A percentile compares a stretch with the other conserved stretches of the same genome.
These are phyloP conservation scores for Fusarium equiseti DNA, from an alignment of 2,329 filamentous ascomycete genomes.

Conservation along the genomic window DNA sequence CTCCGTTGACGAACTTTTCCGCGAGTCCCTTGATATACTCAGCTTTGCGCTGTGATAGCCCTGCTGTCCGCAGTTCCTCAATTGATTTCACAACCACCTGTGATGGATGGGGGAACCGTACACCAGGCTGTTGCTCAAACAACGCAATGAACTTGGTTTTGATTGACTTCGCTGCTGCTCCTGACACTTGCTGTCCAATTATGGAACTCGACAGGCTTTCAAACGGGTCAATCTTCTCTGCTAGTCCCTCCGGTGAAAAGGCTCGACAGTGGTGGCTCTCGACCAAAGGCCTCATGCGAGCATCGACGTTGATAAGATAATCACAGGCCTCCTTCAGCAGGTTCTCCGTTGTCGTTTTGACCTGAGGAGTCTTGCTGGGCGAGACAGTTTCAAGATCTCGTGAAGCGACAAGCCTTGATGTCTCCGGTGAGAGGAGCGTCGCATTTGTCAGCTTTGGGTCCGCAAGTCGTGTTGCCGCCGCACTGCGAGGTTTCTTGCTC, in stretches of 20 bases:
- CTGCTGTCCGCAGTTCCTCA: constrained; percentile 80
- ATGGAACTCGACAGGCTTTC: constrained; percentile 85
- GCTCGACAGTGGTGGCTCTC: constrained; percentile 80
- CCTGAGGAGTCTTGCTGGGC: constrained; percentile 56
- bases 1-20: constrained; percentile 80
- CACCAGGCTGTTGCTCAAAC: constrained; percentile 63
- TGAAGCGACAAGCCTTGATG: constrained; percentile 71
- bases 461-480: constrained; percentile 66
- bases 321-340: constrained; percentile 80
- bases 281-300: constrained; percentile 77
- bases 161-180: constrained; percentile 90
- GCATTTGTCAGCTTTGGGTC: constrained; percentile 76
- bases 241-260: constrained; percentile 85
- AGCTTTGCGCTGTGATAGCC: constrained; percentile 92
- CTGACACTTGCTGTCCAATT: constrained; percentile 96
- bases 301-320: constrained; percentile 79
- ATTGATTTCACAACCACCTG: constrained; percentile 75
- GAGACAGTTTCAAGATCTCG: constrained; percentile 59
- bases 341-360: constrained; percentile 71
- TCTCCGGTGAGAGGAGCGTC: constrained; percentile 76
- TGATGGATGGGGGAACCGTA: constrained; percentile 79
- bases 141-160: constrained; percentile 84
- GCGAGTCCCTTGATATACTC: constrained; percentile 93
- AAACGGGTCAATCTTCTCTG: constrained; percentile 90
- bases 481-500: constrained; percentile 55